Percentiles rank a stretch among this genome's conserved stretches.
phyloP scores from a whole-genome alignment of 768 basidiomycete species.

The Boletus sp. region DNA sequence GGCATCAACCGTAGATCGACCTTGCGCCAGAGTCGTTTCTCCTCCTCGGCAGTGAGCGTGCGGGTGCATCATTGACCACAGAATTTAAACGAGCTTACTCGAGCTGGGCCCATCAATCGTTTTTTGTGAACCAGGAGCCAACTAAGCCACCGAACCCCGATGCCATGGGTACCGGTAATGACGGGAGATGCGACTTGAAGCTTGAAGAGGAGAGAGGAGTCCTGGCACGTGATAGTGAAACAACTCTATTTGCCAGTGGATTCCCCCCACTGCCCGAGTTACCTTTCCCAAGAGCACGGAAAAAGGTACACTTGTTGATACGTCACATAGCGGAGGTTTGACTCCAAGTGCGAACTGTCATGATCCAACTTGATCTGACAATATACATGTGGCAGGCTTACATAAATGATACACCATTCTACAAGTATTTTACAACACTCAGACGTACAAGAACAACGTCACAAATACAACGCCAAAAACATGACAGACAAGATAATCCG shows the following conservation, averaged over 20 bases:
- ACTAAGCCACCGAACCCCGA: neutral
- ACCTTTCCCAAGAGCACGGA: neutral
- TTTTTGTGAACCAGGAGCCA: neutral
- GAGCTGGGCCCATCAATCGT: neutral
- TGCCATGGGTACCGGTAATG: too few species aligned
- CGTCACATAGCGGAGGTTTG: neutral
- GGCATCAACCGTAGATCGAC: conserved; percentile 58
- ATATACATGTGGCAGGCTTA: too few species aligned
- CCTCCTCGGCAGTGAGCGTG: conserved; percentile 36
- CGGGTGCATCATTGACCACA: neutral
- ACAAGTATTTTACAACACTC: neutral
- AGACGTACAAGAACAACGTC: neutral
- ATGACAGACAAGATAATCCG: neutral
- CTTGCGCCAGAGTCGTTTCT: conserved; percentile 56
- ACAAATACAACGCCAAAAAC: neutral
- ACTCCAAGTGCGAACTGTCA: neutral
- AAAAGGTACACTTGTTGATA: neutral
- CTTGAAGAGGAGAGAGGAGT: too few species aligned
- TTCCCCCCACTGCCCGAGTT: neutral
- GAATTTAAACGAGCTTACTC: neutral
- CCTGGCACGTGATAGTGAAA: neutral
- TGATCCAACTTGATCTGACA: too few species aligned
- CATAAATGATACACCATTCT: neutral
- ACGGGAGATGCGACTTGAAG: neutral
- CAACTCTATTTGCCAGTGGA: neutral